Evolutionary conservation across 208 protist species (phyloP), one percentile per base, ranked within the genome.

Genomic region (Vickermania spadyakhi): DNA sequence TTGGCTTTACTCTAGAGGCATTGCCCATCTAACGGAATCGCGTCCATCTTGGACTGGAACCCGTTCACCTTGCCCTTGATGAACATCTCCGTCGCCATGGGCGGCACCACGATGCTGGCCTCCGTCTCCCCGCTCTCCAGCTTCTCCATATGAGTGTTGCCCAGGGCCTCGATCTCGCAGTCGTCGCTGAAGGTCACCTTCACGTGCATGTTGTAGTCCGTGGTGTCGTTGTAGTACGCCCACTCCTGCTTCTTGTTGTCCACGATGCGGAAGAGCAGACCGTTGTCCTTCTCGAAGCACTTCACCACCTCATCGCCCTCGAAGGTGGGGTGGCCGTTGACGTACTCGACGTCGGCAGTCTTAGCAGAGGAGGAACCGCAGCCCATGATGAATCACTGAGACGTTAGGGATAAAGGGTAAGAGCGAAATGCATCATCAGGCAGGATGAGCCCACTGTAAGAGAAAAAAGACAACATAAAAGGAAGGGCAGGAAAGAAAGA

Each of bases 141-240:
- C 66, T 68, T 57, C 27, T 68, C 51, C n/a, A 81, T 54, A 23
- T 66, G 68, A 4, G 80, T 85, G 57, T 75, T 70, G 28, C 73
- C 84, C 2, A 90, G 69, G 18, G 79, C 59, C 5, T 63, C 58
- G 31, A 91, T 61, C 29, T 82, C 70, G 31, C 66, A 82, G 52
- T 72, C 64, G 42, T 65, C 29, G 67, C 70, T 66, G 36, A 92
- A 92, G 53, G 58, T 72, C 18, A 85, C 74, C 18, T 64, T 85
- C 29, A 92, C 60, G 67, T 88, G 72, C 55, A 92, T 83, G 45
- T 89, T 79, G 63, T 78, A 85, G 42, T 71, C 66, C 67, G 65
- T 78, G 29, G 77, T 78, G 70, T 92, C 85, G 66, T 84, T 92
- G 71, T 92, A 92, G 75, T 76, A 89, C 23, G 75, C 81, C 79